Conservation (phyloP, 2,329 filamentous ascomycete genomes). For the Epichloe elymi region DNA sequence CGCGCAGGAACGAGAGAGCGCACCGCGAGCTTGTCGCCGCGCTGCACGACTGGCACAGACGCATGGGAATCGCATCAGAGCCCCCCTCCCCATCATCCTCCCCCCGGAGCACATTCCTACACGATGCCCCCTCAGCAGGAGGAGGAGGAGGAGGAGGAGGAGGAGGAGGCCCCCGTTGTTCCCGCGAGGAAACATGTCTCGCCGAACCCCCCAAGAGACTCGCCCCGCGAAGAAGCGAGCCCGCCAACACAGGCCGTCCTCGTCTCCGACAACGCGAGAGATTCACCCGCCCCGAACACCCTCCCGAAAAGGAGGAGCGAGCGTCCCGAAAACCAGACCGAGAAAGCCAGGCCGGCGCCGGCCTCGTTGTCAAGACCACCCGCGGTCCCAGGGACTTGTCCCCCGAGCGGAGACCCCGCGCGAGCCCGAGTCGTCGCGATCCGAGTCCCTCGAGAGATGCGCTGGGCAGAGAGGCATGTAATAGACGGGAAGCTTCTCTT, state of each 20-base stretch:
- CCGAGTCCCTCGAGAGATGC: no score
- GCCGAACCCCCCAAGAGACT: not conserved
- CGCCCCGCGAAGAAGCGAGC: not conserved
- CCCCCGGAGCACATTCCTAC: slow-evolving; percentile 3
- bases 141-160: not conserved
- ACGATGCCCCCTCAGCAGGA: not conserved
- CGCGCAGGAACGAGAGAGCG: slow-evolving; percentile 38
- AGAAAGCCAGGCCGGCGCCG: no score
- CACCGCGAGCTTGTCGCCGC: slow-evolving; percentile 48
- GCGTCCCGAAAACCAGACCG: no score
- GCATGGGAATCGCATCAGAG: slow-evolving; percentile 5
- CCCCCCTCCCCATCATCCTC: not conserved
- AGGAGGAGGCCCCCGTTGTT: no score
- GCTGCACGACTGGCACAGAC: slow-evolving; percentile 32
- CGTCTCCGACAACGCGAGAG: not conserved
- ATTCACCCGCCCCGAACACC: not conserved
- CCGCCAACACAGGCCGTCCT: not conserved
- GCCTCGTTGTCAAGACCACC: no score
- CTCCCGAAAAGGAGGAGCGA: no score
- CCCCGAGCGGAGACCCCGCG: no score
- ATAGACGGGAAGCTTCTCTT: no score
- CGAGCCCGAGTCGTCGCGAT: no score
- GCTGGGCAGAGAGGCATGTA: no score
- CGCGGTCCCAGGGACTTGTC: no score
- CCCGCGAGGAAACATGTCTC: not conserved